These are phyloP conservation scores for Aphanocladium album DNA, from an alignment of 2,329 filamentous ascomycete genomes.

Conservation along the genomic window DNA sequence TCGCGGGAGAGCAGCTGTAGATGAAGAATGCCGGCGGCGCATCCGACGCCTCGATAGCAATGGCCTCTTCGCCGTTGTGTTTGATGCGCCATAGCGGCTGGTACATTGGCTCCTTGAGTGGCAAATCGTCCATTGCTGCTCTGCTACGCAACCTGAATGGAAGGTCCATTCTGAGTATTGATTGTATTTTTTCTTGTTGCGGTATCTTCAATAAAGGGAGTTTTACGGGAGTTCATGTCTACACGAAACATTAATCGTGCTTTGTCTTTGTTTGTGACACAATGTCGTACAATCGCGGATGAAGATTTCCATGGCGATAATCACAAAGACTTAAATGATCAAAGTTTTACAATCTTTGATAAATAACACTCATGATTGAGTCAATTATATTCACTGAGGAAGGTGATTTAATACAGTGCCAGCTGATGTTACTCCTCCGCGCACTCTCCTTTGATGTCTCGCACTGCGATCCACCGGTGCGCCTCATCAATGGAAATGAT, in stretches of 20 bases:
- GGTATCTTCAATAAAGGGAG: not conserved
- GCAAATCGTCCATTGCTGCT: not conserved
- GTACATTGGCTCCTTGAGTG: not conserved
- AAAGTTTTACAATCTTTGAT: too few species aligned
- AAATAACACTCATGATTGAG: too few species aligned
- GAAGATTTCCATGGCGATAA: not conserved
- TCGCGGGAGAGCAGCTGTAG: not conserved
- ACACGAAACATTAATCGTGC: not conserved
- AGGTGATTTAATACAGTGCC: too few species aligned
- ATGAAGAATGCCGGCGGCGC: not conserved
- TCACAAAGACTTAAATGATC: not conserved
- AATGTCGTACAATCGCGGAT: not conserved
- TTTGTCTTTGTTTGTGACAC: not conserved
- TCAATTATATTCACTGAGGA: too few species aligned
- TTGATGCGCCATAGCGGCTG: conserved; percentile 5
- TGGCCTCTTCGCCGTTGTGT: not conserved
- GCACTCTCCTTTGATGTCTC: not conserved
- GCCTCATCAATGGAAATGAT: not conserved
- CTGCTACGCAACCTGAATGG: not conserved
- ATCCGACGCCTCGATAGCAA: not conserved
- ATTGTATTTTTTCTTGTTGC: not conserved
- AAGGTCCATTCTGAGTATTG: not conserved
- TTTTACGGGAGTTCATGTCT: not conserved
- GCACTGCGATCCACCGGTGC: not conserved
- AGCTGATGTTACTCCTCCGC: too few species aligned